Conservation (phyloP, 208 protist species). For the Acanthamoeba royreba region DNA sequence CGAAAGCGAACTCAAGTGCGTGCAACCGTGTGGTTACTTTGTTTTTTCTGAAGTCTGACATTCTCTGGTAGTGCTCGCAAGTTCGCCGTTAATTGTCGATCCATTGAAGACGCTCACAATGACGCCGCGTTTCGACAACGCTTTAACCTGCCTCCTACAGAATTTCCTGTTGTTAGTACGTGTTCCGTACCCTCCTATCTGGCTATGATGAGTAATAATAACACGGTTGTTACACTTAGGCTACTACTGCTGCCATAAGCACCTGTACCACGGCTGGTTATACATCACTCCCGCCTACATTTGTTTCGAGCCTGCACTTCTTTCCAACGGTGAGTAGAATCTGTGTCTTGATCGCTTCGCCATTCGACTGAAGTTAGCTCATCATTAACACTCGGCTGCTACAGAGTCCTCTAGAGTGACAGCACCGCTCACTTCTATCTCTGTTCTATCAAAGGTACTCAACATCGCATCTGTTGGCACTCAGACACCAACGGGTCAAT, state of each 20-base stretch:
- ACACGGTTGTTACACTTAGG: neutral
- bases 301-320: neutral
- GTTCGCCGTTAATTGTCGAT: neutral
- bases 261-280: constrained; percentile 4
- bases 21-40: neutral
- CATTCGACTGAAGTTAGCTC: neutral
- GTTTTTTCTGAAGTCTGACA: neutral
- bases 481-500: too few species aligned
- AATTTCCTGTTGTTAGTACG: neutral
- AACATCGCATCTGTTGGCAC: too few species aligned
- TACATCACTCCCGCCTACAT: neutral
- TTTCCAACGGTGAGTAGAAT: neutral
- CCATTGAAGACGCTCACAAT: neutral
- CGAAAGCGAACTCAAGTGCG: neutral
- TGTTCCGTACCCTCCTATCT: neutral
- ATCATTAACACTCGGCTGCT: neutral
- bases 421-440: neutral
- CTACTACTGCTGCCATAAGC: constrained; percentile 12
- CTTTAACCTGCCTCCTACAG: neutral
- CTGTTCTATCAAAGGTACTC: neutral
- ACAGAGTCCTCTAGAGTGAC: neutral
- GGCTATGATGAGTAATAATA: too few species aligned
- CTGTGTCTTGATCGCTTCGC: neutral
- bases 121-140: neutral
- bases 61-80: neutral